These are phyloP conservation scores for Debaryomyces coudertii DNA, from an alignment of 1,139 yeast genomes.

Conservation along the genomic window DNA sequence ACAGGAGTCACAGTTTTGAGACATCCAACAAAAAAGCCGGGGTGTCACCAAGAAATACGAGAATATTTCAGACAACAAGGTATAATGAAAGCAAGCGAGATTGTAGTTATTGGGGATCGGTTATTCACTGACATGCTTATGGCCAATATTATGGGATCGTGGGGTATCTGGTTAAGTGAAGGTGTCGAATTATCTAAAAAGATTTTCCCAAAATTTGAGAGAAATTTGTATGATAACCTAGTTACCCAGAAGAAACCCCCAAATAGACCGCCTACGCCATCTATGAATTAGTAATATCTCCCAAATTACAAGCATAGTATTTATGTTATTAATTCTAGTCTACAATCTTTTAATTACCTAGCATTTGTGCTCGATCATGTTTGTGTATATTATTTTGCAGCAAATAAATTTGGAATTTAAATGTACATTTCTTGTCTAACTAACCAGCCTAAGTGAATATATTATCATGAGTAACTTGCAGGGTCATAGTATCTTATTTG, in stretches of 20 bases:
- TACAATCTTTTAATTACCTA: background rate
- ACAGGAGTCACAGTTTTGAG: slow-evolving; percentile 80
- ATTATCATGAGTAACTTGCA: slow-evolving; percentile 10
- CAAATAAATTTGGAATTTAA: background rate
- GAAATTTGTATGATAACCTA: slow-evolving; percentile 42
- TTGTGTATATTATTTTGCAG: slow-evolving; percentile 6
- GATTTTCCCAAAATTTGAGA: slow-evolving; percentile 55
- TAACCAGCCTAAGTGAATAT: background rate
- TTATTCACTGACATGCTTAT: slow-evolving; percentile 87
- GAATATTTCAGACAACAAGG: slow-evolving; percentile 55
- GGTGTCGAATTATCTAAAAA: slow-evolving; percentile 68
- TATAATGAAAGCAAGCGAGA: slow-evolving; percentile 57
- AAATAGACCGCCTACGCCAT: slow-evolving; percentile 28
- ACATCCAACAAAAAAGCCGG: slow-evolving; percentile 87
- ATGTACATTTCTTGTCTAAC: background rate
- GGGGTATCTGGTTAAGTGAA: slow-evolving; percentile 78
- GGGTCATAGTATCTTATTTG: slow-evolving; percentile 25
- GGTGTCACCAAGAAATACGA: slow-evolving; percentile 74
- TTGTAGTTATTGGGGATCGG: slow-evolving; percentile 88
- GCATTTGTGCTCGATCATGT: slow-evolving; percentile 6
- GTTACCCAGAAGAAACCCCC: slow-evolving; percentile 25
- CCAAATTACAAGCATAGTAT: background rate
- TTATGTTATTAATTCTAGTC: too few species aligned
- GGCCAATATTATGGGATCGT: slow-evolving; percentile 93
- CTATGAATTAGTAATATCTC: background rate